A percentile compares a stretch with the other conserved stretches of the same genome.
phyloP scores from a whole-genome alignment of 805 yeast species.

The Hanseniaspora clermontiae region DNA sequence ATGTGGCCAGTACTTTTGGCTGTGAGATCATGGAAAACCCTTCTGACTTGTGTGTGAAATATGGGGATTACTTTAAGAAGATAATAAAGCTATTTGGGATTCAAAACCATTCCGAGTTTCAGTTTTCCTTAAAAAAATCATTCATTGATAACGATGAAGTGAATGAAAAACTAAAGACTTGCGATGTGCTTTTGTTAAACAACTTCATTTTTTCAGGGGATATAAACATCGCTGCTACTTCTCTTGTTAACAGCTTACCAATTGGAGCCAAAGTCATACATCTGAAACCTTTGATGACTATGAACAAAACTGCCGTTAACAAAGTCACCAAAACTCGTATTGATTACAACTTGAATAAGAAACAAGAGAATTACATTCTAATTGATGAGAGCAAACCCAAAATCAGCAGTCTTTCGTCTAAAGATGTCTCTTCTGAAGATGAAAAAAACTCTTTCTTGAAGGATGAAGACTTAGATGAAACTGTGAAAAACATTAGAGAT shows the following conservation, averaged over 20 bases:
- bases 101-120: conserved; percentile 36
- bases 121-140: conserved; percentile 53
- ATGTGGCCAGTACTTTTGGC: conserved; percentile 66
- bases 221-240: conserved; percentile 55
- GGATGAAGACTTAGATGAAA: background rate
- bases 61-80: conserved; percentile 42
- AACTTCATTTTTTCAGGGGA: conserved; percentile 74
- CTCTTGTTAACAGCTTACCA: conserved; percentile 48
- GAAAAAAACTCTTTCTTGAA: background rate
- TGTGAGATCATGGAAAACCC: conserved; percentile 84
- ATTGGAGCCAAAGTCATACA: conserved; percentile 71
- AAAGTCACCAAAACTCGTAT: background rate
- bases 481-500: background rate
- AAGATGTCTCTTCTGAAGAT: background rate
- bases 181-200: conserved; percentile 67
- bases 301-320: conserved; percentile 36
- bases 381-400: background rate
- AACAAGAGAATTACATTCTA: background rate
- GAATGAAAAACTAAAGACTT: conserved; percentile 38
- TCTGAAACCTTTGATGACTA: conserved; percentile 65
- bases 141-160: conserved; percentile 58
- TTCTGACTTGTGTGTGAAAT: conserved; percentile 50
- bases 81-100: conserved; percentile 57
- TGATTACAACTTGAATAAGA: background rate
- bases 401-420: background rate